phyloP scores from a whole-genome alignment of 2,329 filamentous ascomycete species.

The Penicillium aurantiogriseum region DNA sequence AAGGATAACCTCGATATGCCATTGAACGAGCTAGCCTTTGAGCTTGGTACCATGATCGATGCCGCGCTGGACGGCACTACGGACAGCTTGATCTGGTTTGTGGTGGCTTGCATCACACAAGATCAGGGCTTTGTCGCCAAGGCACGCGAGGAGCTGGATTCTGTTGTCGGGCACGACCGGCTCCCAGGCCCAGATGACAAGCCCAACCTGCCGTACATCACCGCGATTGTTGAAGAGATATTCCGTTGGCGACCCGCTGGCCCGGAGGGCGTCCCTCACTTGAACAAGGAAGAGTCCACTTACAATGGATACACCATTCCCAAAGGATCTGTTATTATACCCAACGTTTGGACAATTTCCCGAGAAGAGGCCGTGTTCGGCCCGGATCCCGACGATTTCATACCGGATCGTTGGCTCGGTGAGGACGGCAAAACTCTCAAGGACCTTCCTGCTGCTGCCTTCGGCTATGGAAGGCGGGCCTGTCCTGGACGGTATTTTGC shows the following conservation, averaged over 20 bases:
- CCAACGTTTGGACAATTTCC: constrained; percentile 16
- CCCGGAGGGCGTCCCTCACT: constrained; percentile 25
- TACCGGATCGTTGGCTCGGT: background rate
- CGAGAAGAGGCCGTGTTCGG: background rate
- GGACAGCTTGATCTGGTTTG: background rate
- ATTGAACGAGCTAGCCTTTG: background rate
- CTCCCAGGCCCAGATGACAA: constrained; percentile 31
- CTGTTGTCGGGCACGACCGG: constrained; percentile 26
- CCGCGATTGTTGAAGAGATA: constrained; percentile 30
- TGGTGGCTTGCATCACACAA: background rate
- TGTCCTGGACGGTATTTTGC: background rate
- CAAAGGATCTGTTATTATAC: constrained; percentile 30
- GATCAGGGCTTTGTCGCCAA: constrained; percentile 8
- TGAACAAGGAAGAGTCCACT: constrained; percentile 23
- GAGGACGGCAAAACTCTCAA: background rate
- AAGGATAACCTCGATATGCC: background rate
- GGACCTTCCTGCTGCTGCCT: background rate
- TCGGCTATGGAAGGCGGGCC: background rate
- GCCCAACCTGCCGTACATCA: constrained; percentile 28
- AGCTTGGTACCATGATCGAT: background rate
- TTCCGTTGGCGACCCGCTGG: constrained; percentile 30
- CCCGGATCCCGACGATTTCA: background rate
- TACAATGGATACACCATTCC: constrained; percentile 38
- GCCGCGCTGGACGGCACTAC: background rate
- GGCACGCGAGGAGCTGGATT: constrained; percentile 13